phyloP scores from a whole-genome alignment of 2,329 filamentous ascomycete genomes.

The Colletotrichum agaves region DNA sequence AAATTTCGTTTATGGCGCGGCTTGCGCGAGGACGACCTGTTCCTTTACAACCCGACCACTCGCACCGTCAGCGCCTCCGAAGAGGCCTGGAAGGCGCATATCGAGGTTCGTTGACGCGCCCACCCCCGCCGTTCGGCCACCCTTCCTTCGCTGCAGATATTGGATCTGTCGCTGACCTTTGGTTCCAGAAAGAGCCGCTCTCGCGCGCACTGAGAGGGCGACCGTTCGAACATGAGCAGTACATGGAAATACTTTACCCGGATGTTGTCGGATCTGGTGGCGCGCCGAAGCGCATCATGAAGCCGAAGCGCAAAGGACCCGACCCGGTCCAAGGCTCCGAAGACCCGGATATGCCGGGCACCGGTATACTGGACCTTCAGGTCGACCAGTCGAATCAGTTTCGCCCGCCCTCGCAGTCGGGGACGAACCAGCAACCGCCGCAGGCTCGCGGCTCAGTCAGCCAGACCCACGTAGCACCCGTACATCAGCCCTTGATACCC shows the following conservation, averaged over 20 bases:
- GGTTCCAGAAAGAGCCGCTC: constrained; percentile 63
- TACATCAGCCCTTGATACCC: constrained; percentile 41
- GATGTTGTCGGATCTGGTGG: constrained; percentile 70
- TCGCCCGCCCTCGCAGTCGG: constrained; percentile 38
- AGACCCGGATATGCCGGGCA: constrained; percentile 60
- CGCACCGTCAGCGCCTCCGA: constrained; percentile 66
- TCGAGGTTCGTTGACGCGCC: constrained; percentile 59
- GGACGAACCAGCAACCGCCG: constrained; percentile 38
- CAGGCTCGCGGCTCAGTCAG: constrained; percentile 43
- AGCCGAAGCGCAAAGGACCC: constrained; percentile 60
- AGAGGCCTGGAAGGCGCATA: constrained; percentile 66
- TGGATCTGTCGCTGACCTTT: constrained; percentile 37
- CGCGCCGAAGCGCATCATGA: constrained; percentile 68
- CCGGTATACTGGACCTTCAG: constrained; percentile 57
- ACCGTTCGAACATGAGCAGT: constrained; percentile 70
- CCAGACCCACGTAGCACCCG: constrained; percentile 43
- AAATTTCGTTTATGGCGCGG: constrained; percentile 71
- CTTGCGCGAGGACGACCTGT: constrained; percentile 66
- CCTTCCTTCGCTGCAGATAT: not conserved
- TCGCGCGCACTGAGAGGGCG: constrained; percentile 67
- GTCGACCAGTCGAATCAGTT: constrained; percentile 45
- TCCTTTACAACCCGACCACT: constrained; percentile 62
- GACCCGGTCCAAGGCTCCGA: constrained; percentile 56
- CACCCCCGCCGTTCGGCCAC: not conserved
- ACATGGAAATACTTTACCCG: constrained; percentile 69